Evolutionary conservation across 345 rosid genomes (phyloP), one percentile per base, ranked within the genome.

Genomic region (Anastatica hierochuntica): DNA sequence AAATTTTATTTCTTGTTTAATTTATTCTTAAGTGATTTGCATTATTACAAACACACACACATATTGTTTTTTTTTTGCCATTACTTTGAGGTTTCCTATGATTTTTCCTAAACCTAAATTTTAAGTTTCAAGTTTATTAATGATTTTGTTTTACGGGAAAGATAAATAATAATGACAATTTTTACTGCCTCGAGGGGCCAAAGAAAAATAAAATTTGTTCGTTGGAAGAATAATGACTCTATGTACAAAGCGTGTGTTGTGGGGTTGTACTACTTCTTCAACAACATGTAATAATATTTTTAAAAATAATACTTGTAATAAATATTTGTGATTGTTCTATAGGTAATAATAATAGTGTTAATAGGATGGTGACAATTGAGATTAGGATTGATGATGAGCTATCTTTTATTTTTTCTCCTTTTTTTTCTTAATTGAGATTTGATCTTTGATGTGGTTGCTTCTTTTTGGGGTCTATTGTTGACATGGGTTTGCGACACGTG

Each of bases 401-500:
- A 53, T 59, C 39, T 59, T 49, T 45, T 59, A 23, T 42, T 23
- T 41, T 58, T 27, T 26, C 36, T 5, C 49, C 10, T 31, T 55
- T n/a, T n/a, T n/a, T 47, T 29, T 31, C 37, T 56, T 56, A 56
- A 49, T 50, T 50, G 70, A 49, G 60, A 53, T 67, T 46, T 60
- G 66, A 60, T 60, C 33, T 60, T 31, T 67, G 66, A 67, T 44
- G 64, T n/a, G n/a, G 59, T 57, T 49, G 64, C 63, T 35, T 49
- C 63, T 57, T 65, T 56, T 65, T 10, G 59, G 33, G 35, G 64
- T 43, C 30, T 49, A 53, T 60, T 39, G 14, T 17, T 37, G 26
- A 18, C 29, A 8, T 40, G 57, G 57, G 33, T 60, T 67, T 67
- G 50, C 26, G 66, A 60, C 66, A 81, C 88, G 84, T 80, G 92